A percentile compares a stretch with the other conserved stretches of the same genome.
These are phyloP conservation scores for Russula compacta DNA, from an alignment of 768 basidiomycete species.

Conservation along the genomic window DNA sequence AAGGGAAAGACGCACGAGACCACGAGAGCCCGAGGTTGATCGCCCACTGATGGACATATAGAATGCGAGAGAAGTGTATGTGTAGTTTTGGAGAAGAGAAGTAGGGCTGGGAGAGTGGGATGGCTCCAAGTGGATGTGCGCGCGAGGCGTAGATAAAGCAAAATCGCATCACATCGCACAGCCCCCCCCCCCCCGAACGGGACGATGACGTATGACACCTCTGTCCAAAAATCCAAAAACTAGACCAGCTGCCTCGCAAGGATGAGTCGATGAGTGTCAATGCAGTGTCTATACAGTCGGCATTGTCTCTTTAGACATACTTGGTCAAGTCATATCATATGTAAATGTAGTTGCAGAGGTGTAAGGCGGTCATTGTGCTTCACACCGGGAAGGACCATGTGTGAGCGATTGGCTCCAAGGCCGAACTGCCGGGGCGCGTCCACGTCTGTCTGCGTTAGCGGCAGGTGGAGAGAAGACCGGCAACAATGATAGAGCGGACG, in stretches of 20 bases:
- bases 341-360: no score
- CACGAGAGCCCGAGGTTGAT: slow-evolving; percentile 5
- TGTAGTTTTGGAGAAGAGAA: neutral
- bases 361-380: slow-evolving; percentile 65
- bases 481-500: neutral
- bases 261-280: no score
- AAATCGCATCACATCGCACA: neutral
- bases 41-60: neutral
- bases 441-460: neutral
- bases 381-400: slow-evolving; percentile 74
- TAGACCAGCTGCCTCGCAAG: no score
- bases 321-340: no score
- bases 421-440: slow-evolving; percentile 41
- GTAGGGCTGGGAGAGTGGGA: neutral
- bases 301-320: no score
- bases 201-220: no score
- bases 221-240: no score
- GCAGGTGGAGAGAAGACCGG: slow-evolving; percentile 13
- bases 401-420: slow-evolving; percentile 63
- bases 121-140: neutral
- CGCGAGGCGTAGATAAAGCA: neutral
- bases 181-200: neutral
- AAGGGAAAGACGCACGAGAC: neutral
- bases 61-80: neutral
- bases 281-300: no score